phyloP scores from a whole-genome alignment of 169 alveolate species.

The Plasmodium relictum region DNA sequence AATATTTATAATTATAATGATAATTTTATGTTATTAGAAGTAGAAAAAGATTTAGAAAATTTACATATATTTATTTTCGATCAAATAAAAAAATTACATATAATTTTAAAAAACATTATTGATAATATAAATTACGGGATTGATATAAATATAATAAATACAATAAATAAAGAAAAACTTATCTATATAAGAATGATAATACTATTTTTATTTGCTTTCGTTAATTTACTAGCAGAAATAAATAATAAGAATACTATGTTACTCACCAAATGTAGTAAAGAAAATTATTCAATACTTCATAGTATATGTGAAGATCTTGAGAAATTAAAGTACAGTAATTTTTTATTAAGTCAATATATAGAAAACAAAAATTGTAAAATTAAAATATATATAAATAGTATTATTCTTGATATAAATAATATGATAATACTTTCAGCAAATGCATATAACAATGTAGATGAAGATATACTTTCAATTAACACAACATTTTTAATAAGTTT shows the following conservation, averaged over 20 bases:
- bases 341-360: neutral
- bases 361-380: conserved; percentile 9
- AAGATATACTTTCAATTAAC: conserved; percentile 27
- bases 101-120: conserved; percentile 25
- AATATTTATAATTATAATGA: neutral
- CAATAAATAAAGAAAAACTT: conserved; percentile 21
- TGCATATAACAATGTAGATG: neutral
- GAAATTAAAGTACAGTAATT: conserved; percentile 12
- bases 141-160: neutral
- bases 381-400: conserved; percentile 35
- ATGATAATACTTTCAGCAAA: conserved; percentile 16
- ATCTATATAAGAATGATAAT: conserved; percentile 14
- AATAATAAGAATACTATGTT: neutral
- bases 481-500: conserved; percentile 19
- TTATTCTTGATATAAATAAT: conserved; percentile 32
- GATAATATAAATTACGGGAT: neutral
- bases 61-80: conserved; percentile 24
- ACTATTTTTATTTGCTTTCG: conserved; percentile 28
- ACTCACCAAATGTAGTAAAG: neutral
- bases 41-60: conserved; percentile 16
- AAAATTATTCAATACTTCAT: neutral
- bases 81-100: conserved; percentile 10
- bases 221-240: conserved; percentile 48
- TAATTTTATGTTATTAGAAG: neutral
- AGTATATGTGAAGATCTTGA: conserved; percentile 18